These are phyloP conservation scores for Irpex sp. DNA, from an alignment of 1,284 basidiomycete genomes.

Conservation along the genomic window DNA sequence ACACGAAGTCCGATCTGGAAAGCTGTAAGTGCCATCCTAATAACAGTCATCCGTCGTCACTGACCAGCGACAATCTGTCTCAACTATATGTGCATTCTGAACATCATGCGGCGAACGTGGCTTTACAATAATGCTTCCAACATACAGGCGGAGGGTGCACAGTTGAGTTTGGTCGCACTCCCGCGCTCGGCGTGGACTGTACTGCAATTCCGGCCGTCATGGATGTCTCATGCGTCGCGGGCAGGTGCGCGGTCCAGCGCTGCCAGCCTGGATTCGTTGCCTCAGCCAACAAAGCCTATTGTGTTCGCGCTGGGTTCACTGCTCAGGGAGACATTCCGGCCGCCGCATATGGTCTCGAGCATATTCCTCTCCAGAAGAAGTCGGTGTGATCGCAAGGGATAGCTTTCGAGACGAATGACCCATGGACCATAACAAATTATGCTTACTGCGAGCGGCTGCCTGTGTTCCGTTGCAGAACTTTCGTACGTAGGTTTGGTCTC, in stretches of 20 bases:
- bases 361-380: conserved; percentile 20
- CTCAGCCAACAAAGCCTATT: conserved; percentile 21
- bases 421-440: too few species aligned
- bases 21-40: conserved; percentile 39
- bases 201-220: conserved; percentile 44
- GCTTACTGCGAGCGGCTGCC: too few species aligned
- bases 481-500: background rate
- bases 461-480: too few species aligned
- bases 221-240: conserved; percentile 44
- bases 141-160: conserved; percentile 47
- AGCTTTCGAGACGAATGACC: too few species aligned
- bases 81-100: background rate
- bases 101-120: background rate
- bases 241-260: conserved; percentile 41
- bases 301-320: conserved; percentile 10
- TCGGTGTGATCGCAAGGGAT: background rate
- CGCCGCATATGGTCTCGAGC: conserved; percentile 21
- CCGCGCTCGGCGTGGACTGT: conserved; percentile 41
- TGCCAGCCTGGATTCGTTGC: conserved; percentile 42
- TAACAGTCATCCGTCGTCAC: background rate
- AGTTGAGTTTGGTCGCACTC: conserved; percentile 28
- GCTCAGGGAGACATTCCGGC: conserved; percentile 12
- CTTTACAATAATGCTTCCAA: background rate
- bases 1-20: conserved; percentile 43
- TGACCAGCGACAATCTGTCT: conserved; percentile 1